Base-by-base conservation (phyloP, 805 yeast species). In the Candida argentea region DNA sequence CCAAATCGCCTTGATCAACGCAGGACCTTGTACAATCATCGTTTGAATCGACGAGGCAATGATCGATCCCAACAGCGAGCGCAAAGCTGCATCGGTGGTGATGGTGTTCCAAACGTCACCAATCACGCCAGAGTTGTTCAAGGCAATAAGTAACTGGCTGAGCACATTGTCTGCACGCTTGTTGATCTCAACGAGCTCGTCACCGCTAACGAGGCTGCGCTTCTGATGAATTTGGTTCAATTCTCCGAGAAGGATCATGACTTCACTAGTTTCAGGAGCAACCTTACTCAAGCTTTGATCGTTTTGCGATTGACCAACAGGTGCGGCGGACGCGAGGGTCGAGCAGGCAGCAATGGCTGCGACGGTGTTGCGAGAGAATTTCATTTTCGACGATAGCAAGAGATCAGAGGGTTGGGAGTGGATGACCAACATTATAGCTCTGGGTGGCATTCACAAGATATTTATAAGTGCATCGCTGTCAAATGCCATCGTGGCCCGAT, bases 301-400 rank as follows among this genome's bases (percentile, higher is more conserved):
- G 26, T 42, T 20, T 39, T 55, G 57, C 17, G 30, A 28, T 8
- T 14, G 14, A 3, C 14, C 29, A 22, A 44, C 23, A 21, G 52
- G 53, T 12, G 64, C 61, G 30, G 66, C 61, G 27, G 44, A 38
- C 19, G 54, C 65, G 26, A 52, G 38, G 17, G 62, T 46, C 21
- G 57, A 34, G 20, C 66, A 25, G 31, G 61, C 64, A 41, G 58
- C 50, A 36, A 61, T 42, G 31, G 66, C 64, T 35, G 58, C 42
- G 29, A 53, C 44, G 26, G 67, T 50, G 26, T 66, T 42, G 25
- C 57, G 46, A 21, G 66, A 44, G 24, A 61, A 53, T 50, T 59
- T 61, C 68, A 61, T 61, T 41, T 35, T 39, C 12, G n/a, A 14
- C 22, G 14, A 14, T 14, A 6, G 7, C 11, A 13, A 24, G 20